phyloP scores from a whole-genome alignment of 768 basidiomycete species.

The Hypholoma sublateritium region DNA sequence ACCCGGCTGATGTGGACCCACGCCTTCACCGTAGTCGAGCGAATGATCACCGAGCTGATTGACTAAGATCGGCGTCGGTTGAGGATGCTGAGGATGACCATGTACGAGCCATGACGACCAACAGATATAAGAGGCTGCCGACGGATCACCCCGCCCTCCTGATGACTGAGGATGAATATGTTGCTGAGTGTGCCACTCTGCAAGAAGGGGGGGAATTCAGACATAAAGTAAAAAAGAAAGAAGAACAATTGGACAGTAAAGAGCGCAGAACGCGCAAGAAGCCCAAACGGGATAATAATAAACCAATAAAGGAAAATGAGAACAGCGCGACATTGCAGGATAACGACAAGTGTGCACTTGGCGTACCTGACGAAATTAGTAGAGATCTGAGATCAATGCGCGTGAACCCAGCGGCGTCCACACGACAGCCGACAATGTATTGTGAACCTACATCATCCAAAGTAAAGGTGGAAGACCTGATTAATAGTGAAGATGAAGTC shows the following conservation, averaged over 20 bases:
- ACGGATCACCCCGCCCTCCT: no score
- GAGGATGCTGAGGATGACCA: background rate
- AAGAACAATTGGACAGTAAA: no score
- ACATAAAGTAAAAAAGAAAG: no score
- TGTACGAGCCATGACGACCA: no score
- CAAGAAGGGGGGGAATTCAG: no score
- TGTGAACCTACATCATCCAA: constrained; percentile 19
- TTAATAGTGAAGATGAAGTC: background rate
- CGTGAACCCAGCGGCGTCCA: background rate
- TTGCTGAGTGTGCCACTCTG: no score
- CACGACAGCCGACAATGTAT: background rate
- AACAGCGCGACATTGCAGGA: no score
- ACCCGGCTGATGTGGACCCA: constrained; percentile 1
- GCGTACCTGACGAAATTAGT: background rate
- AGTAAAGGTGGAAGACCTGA: constrained; percentile 12
- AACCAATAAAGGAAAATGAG: background rate
- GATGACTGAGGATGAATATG: no score
- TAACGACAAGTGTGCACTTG: no score
- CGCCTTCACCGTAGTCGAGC: background rate
- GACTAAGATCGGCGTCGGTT: background rate
- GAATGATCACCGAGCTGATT: background rate
- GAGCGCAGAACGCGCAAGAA: no score
- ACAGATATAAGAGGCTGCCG: no score
- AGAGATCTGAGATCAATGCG: background rate
- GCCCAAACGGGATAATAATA: background rate